Evolutionary conservation across 2,329 filamentous ascomycete species (phyloP).

Genomic region (Claviceps digitariae): DNA sequence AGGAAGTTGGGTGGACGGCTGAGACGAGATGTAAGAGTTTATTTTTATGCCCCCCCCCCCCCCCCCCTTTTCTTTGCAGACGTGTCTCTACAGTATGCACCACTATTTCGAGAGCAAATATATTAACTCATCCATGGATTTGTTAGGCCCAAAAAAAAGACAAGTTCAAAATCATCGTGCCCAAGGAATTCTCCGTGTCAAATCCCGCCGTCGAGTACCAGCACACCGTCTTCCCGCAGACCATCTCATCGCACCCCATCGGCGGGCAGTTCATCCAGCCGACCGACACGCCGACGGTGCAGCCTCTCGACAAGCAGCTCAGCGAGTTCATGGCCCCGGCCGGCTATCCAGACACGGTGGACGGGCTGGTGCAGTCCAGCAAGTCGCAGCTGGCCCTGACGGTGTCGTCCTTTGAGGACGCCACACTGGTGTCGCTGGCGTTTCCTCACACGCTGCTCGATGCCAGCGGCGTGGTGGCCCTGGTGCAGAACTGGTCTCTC

Average conservation of each 20-base stretch:
- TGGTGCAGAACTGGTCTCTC: constrained; percentile 32
- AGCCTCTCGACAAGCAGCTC: neutral
- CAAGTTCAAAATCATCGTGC: constrained; percentile 21
- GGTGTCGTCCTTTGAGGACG: constrained; percentile 33
- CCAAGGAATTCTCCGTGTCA: constrained; percentile 14
- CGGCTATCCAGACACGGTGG: constrained; percentile 11
- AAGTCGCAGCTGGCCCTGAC: constrained; percentile 32
- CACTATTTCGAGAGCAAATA: too few species aligned
- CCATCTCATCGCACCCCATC: constrained; percentile 27
- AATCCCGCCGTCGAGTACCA: constrained; percentile 28
- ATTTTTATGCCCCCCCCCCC: too few species aligned
- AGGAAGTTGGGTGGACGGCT: constrained; percentile 30
- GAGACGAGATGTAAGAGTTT: constrained; percentile 22
- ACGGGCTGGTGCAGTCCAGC: constrained; percentile 28
- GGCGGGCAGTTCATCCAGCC: constrained; percentile 22
- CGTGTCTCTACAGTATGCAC: too few species aligned
- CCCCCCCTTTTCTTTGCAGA: too few species aligned
- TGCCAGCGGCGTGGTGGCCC: constrained; percentile 25
- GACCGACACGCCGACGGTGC: constrained; percentile 7
- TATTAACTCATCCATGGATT: too few species aligned
- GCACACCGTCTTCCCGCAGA: constrained; percentile 21
- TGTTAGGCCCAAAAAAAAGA: constrained; percentile 5
- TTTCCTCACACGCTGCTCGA: constrained; percentile 37
- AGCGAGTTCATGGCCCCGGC: constrained; percentile 1
- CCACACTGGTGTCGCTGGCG: constrained; percentile 32